phyloP scores from a whole-genome alignment of 2,329 filamentous ascomycete genomes.

The Fusarium humuli region DNA sequence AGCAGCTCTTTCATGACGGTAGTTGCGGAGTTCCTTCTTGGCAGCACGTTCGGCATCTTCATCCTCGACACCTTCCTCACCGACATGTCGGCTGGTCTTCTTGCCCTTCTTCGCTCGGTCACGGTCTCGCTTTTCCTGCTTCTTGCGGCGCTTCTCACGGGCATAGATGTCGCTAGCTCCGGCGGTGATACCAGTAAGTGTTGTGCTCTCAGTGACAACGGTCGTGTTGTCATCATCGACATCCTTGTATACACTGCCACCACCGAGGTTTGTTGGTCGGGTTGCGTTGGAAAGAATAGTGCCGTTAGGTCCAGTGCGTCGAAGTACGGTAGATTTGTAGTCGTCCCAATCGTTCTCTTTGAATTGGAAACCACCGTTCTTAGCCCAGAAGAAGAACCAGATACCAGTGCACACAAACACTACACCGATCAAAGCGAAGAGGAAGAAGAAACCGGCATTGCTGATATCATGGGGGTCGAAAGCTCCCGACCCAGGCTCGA shows the following conservation, averaged over 20 bases:
- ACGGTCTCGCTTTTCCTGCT: conserved; percentile 60
- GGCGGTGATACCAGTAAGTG: conserved; percentile 67
- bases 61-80: conserved; percentile 72
- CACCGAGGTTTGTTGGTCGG: conserved; percentile 84
- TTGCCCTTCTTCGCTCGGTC: conserved; percentile 57
- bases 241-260: conserved; percentile 85
- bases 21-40: conserved; percentile 78
- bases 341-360: conserved; percentile 93
- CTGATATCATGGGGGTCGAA: conserved; percentile 68
- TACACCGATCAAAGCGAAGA: conserved; percentile 87
- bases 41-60: conserved; percentile 72
- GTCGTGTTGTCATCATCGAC: conserved; percentile 63
- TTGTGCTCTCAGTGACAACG: conserved; percentile 58
- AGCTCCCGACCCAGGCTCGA: conserved; percentile 60
- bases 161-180: conserved; percentile 67
- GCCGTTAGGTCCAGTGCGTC: conserved; percentile 89
- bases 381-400: conserved; percentile 99
- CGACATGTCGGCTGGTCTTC: conserved; percentile 60
- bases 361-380: conserved; percentile 94
- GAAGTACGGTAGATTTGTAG: conserved; percentile 94
- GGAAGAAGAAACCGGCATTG: conserved; percentile 80
- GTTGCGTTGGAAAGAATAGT: conserved; percentile 86
- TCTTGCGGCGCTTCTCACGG: conserved; percentile 67
- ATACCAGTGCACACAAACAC: conserved; percentile 80
- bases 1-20: conserved; percentile 87